Conservation (phyloP, 2,329 filamentous ascomycete species). For the Ophiognomonia clavigignenti-juglandacearum region DNA sequence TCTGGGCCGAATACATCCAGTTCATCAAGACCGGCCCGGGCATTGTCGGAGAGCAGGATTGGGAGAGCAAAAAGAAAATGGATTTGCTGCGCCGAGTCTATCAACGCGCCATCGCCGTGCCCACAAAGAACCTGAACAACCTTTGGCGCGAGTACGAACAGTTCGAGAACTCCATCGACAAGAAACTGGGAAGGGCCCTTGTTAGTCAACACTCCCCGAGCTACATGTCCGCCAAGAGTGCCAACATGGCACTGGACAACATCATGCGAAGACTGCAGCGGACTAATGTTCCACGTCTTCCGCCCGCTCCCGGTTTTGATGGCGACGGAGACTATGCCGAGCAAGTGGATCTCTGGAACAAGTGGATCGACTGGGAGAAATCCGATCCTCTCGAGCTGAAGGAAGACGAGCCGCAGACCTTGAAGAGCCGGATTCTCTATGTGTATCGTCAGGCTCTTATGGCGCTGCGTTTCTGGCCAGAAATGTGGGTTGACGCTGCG, state of each 20-base stretch:
- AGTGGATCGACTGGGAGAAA: conserved; percentile 94
- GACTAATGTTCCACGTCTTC: conserved; percentile 73
- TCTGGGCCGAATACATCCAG: conserved; percentile 94
- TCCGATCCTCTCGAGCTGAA: conserved; percentile 84
- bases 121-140: conserved; percentile 74
- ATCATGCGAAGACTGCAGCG: conserved; percentile 72
- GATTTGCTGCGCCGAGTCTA: conserved; percentile 88
- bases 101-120: conserved; percentile 81
- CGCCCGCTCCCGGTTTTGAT: conserved; percentile 79
- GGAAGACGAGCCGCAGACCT: conserved; percentile 70
- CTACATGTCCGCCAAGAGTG: conserved; percentile 94
- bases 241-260: conserved; percentile 86
- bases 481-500: conserved; percentile 92
- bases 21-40: conserved; percentile 89
- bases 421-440: conserved; percentile 76
- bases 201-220: conserved; percentile 86
- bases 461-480: conserved; percentile 89
- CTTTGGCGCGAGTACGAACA: conserved; percentile 98
- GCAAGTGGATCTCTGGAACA: conserved; percentile 86
- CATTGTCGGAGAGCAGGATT: conserved; percentile 74
- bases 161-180: conserved; percentile 92
- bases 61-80: conserved; percentile 99
- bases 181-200: conserved; percentile 88
- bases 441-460: conserved; percentile 92
- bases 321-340: conserved; percentile 78